Percentiles rank a stretch among this genome's conserved stretches.
Conservation (phyloP, 2,329 filamentous ascomycete species). For the Parascedosporium putredinis region DNA sequence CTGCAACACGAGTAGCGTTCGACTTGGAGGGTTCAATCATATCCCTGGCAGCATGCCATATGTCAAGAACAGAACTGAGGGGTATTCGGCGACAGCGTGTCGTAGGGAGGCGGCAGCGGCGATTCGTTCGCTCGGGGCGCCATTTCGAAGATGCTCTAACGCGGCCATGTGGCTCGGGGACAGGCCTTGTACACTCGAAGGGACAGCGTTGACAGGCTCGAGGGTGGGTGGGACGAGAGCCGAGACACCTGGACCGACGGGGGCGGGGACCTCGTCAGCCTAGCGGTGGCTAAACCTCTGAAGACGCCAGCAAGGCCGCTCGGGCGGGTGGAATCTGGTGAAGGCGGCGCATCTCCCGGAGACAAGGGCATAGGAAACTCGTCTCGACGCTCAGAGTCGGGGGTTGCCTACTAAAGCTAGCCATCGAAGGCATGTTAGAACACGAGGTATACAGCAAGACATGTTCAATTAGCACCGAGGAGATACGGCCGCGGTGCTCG, state of each 20-base stretch:
- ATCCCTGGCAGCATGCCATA: conserved; percentile 58
- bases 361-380: conserved; percentile 50
- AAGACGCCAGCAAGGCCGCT: conserved; percentile 54
- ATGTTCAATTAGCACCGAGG: no score
- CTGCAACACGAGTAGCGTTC: conserved; percentile 42
- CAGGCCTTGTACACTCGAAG: conserved; percentile 30
- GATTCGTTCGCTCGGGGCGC: conserved; percentile 40
- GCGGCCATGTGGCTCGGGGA: conserved; percentile 42
- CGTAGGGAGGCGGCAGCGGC: conserved; percentile 48
- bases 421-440: conserved; percentile 32
- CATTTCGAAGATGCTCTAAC: conserved; percentile 44
- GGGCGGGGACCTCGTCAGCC: conserved; percentile 34
- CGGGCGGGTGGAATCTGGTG: conserved; percentile 43
- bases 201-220: conserved; percentile 32
- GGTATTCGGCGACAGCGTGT: conserved; percentile 45
- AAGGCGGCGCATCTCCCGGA: conserved; percentile 44
- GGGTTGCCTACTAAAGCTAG: conserved; percentile 33
- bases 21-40: conserved; percentile 49
- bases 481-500: no score
- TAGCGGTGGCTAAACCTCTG: conserved; percentile 48
- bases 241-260: conserved; percentile 19
- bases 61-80: conserved; percentile 48
- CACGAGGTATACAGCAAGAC: no score
- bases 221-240: conserved; percentile 27
- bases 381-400: conserved; percentile 25